Percentiles rank a stretch among this genome's conserved stretches.
phyloP scores from a whole-genome alignment of 345 rosid species.

The Cardamine chenopodiifolia region DNA sequence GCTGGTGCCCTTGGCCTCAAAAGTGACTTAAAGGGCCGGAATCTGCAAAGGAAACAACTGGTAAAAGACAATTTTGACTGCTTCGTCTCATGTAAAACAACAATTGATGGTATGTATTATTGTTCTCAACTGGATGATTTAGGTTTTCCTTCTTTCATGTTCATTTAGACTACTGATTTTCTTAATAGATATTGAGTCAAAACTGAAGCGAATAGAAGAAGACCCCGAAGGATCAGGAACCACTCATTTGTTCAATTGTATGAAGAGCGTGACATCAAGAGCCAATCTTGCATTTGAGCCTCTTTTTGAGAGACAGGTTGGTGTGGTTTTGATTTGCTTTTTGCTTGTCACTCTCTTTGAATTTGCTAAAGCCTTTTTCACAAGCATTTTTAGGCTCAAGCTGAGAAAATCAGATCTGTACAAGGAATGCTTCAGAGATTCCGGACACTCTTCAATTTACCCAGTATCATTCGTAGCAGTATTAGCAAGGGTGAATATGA shows the following conservation, averaged over 20 bases:
- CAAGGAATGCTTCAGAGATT: slow-evolving; percentile 99
- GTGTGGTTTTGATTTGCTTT: slow-evolving; percentile 11
- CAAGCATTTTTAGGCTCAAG: slow-evolving; percentile 67
- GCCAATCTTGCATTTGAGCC: slow-evolving; percentile 91
- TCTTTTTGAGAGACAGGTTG: slow-evolving; percentile 98
- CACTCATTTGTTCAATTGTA: slow-evolving; percentile 71
- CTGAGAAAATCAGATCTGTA: slow-evolving; percentile 97
- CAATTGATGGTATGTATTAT: slow-evolving; percentile 82
- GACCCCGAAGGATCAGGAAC: slow-evolving; percentile 99
- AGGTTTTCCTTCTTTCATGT: slow-evolving; percentile 17
- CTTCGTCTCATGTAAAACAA: slow-evolving; percentile 99
- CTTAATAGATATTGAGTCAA: slow-evolving; percentile 82
- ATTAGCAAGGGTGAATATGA: slow-evolving; percentile 97
- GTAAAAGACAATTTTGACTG: slow-evolving; percentile 98
- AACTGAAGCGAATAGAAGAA: slow-evolving; percentile 90
- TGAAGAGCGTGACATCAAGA: slow-evolving; percentile 78
- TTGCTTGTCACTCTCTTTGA: slow-evolving; percentile 30
- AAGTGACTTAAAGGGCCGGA: slow-evolving; percentile 92
- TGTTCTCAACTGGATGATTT: slow-evolving; percentile 26
- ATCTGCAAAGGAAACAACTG: slow-evolving; percentile 88
- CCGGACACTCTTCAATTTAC: slow-evolving; percentile 89
- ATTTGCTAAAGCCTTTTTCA: slow-evolving; percentile 26
- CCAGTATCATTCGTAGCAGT: slow-evolving; percentile 90
- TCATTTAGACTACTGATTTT: slow-evolving; percentile 36
- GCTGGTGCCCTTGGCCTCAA: slow-evolving; percentile 90